Evolutionary conservation across 148 eudicot genomes (phyloP), one percentile per base, ranked within the genome.

Genomic region (Vaccinium vitisidaea): DNA sequence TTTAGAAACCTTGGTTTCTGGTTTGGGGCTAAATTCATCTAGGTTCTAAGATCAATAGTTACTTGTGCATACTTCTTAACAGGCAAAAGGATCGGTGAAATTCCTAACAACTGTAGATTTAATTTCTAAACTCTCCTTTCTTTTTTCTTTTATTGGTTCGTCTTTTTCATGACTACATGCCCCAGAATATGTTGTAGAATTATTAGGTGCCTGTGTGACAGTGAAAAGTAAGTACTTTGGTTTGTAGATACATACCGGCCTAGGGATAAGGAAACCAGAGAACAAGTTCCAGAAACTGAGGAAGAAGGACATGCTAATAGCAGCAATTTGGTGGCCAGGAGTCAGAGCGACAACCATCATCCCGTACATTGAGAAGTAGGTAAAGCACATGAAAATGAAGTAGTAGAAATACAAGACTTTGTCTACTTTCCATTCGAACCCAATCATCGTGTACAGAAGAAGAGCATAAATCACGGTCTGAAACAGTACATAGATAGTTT

Each of bases 211-310:
- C 4, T 63, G 23, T 8, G n/a, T 63, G 70, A 75, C 70, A 59
- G 23, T 9, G 50, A 30, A 27, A 32, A 73, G 21, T 53, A 53
- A 25, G 6, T 76, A 39, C 39, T 53, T 39, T 2, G 23, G 25
- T 8, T 58, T 1, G 46, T 23, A 14, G 52, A 39, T 36, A 87
- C 90, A 77, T 83, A 88, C 90, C 63, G 88, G 80, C 79, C 84
- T 75, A 7, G 90, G 86, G 6, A 43, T 5, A 5, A 43, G 46
- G 46, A 43, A 43, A 43, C 46, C 46, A 43, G 46, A 5, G 46
- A 88, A 88, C 82, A 88, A 83, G 86, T 85, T 88, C 90, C 90
- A 88, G 84, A 88, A 85, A 81, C 79, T 88, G 71, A 88, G 74
- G 84, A 85, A 88, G 88, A 88, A 88, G 39, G 86, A 71, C 90